Conservation (phyloP, 2,329 filamentous ascomycete species). For the Curvularia verruculosa region DNA sequence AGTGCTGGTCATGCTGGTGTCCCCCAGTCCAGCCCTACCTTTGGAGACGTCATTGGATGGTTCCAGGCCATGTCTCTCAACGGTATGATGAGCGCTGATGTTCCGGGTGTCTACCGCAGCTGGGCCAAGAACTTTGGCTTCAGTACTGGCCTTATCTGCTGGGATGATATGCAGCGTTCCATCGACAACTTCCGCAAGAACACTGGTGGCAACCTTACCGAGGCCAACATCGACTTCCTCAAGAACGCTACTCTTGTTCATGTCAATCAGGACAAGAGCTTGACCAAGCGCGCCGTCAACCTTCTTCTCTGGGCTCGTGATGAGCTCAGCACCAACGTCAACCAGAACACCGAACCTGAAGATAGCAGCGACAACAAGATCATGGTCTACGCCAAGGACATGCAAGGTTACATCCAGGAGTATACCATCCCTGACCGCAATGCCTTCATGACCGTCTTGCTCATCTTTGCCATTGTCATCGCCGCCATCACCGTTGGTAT, state of each 20-base stretch:
- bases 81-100: slow-evolving; percentile 91
- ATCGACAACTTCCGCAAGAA: slow-evolving; percentile 82
- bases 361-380: slow-evolving; percentile 51
- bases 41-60: slow-evolving; percentile 83
- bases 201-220: slow-evolving; percentile 86
- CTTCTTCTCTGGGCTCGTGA: slow-evolving; percentile 62
- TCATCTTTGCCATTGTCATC: slow-evolving; percentile 86
- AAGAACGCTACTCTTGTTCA: slow-evolving; percentile 77
- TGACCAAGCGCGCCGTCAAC: slow-evolving; percentile 60
- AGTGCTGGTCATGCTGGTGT: slow-evolving; percentile 58
- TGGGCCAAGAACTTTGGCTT: slow-evolving; percentile 95
- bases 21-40: slow-evolving; percentile 77
- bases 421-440: slow-evolving; percentile 85
- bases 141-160: slow-evolving; percentile 82
- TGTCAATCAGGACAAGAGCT: slow-evolving; percentile 62
- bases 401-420: slow-evolving; percentile 82
- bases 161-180: slow-evolving; percentile 75
- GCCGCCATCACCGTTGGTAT: slow-evolving; percentile 84
- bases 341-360: slow-evolving; percentile 50
- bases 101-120: slow-evolving; percentile 84
- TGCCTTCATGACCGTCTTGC: slow-evolving; percentile 93
- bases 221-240: slow-evolving; percentile 77
- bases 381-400: slow-evolving; percentile 69
- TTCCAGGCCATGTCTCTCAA: slow-evolving; percentile 95
- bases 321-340: slow-evolving; percentile 42